Evolutionary conservation across 2,329 filamentous ascomycete species (phyloP).

Genomic region (Byssoonygena ceratinophila): DNA sequence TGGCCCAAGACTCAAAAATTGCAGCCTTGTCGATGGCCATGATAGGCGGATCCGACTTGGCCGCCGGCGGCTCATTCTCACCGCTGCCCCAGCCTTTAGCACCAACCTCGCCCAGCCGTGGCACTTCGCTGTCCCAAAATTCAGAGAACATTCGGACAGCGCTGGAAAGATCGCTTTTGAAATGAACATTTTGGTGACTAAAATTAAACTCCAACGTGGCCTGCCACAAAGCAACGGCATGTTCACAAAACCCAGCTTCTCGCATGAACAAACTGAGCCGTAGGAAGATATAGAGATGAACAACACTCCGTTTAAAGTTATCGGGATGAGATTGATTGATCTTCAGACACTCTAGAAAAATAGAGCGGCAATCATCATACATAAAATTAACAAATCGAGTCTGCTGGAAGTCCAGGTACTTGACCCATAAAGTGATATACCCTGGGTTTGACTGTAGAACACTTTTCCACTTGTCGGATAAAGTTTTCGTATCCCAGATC

Average conservation of each 20-base stretch:
- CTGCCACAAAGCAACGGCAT: constrained; percentile 74
- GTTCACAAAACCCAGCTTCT: constrained; percentile 67
- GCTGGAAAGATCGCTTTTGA: constrained; percentile 10
- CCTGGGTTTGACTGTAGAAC: constrained; percentile 46
- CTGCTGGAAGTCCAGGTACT: constrained; percentile 61
- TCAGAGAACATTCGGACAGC: constrained; percentile 45
- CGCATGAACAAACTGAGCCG: constrained; percentile 62
- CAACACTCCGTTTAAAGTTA: constrained; percentile 20
- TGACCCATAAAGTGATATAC: constrained; percentile 59
- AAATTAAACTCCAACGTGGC: constrained; percentile 63
- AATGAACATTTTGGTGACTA: constrained; percentile 41
- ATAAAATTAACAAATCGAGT: constrained; percentile 56
- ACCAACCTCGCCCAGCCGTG: constrained; percentile 63
- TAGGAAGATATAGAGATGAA: constrained; percentile 61
- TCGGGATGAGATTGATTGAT: constrained; percentile 24
- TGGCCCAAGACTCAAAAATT: constrained; percentile 38
- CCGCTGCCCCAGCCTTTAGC: constrained; percentile 57
- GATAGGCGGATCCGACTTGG: constrained; percentile 22
- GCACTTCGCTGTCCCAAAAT: constrained; percentile 80
- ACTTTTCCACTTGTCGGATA: constrained; percentile 56
- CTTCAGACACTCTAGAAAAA: constrained; percentile 50
- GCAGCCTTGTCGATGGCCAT: constrained; percentile 20
- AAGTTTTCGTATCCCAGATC: constrained; percentile 57
- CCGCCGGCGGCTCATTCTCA: constrained; percentile 25
- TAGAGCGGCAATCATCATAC: constrained; percentile 53